These are phyloP conservation scores for Diversispora epigaea DNA, from an alignment of 192 early-diverging fungal genomes.

Conservation along the genomic window DNA sequence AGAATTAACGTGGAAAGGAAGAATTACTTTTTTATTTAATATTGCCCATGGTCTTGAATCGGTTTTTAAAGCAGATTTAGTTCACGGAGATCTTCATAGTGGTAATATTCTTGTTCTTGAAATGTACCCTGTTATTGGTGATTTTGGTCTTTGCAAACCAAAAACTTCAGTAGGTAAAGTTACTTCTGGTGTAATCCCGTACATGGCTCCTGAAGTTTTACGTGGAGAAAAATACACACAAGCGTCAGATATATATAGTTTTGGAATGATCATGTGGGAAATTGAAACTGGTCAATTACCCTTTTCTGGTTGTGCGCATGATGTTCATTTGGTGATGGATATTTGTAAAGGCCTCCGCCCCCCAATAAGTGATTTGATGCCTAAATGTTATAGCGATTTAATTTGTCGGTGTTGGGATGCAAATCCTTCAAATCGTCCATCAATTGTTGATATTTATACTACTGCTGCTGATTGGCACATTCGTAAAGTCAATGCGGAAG, in stretches of 20 bases:
- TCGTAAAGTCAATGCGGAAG: too few relatives aligned
- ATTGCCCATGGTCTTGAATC: too few relatives aligned
- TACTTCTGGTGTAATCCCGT: not conserved
- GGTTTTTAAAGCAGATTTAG: too few relatives aligned
- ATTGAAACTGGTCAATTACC: not conserved
- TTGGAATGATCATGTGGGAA: not conserved
- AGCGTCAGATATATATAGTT: conserved; percentile 3
- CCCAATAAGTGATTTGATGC: not conserved
- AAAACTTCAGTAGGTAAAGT: not conserved
- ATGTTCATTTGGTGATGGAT: not conserved
- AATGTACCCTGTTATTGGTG: too few relatives aligned
- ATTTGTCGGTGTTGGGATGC: not conserved
- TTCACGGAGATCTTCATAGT: conserved; percentile 9
- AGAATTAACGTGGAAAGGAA: too few relatives aligned
- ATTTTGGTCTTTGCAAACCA: not conserved
- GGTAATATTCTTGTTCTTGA: not conserved
- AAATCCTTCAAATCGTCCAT: not conserved
- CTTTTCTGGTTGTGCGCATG: not conserved
- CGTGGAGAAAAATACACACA: not conserved
- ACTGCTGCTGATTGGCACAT: not conserved
- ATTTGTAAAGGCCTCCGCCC: not conserved
- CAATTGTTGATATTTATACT: not conserved
- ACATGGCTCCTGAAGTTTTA: not conserved
- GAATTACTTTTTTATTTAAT: too few relatives aligned
- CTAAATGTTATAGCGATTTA: not conserved